Percentiles rank a stretch among this genome's conserved stretches.
Conservation (phyloP, 176 grass and related monocot genomes). For the Themeda triandra region DNA sequence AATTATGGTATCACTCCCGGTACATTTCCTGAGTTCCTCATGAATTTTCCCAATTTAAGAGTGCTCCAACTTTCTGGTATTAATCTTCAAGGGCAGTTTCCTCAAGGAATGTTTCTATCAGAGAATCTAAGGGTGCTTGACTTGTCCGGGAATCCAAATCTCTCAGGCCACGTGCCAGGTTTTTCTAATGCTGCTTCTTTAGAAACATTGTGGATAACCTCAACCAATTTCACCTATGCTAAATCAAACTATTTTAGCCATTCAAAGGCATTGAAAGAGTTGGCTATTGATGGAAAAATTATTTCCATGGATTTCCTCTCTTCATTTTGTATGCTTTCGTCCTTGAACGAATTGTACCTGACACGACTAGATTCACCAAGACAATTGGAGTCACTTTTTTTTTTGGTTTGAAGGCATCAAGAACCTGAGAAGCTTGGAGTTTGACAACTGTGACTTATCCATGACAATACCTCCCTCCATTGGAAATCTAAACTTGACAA, state of each 20-base stretch:
- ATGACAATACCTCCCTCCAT: background rate
- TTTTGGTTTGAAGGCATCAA: background rate
- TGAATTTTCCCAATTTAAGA: background rate
- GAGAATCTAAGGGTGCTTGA: too few relatives aligned
- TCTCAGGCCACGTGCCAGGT: background rate
- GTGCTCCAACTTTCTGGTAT: background rate
- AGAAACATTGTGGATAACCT: background rate
- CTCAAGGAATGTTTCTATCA: too few relatives aligned
- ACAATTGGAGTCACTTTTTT: background rate
- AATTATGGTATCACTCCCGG: too few relatives aligned
- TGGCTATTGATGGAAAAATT: background rate
- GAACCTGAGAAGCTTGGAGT: background rate
- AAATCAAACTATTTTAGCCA: background rate
- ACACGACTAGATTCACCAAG: background rate
- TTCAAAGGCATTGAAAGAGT: background rate
- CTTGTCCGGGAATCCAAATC: too few relatives aligned
- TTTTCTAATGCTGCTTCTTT: background rate
- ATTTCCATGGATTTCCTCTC: background rate
- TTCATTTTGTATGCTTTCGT: background rate
- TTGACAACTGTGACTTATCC: background rate
- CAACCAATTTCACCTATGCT: background rate
- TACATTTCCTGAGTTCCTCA: background rate
- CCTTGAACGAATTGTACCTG: background rate
- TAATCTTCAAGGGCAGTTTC: slow-evolving; percentile 21
- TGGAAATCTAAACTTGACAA: background rate